Conservation (phyloP, 2,329 filamentous ascomycete genomes). For the Mycosphaerella arachidis region DNA sequence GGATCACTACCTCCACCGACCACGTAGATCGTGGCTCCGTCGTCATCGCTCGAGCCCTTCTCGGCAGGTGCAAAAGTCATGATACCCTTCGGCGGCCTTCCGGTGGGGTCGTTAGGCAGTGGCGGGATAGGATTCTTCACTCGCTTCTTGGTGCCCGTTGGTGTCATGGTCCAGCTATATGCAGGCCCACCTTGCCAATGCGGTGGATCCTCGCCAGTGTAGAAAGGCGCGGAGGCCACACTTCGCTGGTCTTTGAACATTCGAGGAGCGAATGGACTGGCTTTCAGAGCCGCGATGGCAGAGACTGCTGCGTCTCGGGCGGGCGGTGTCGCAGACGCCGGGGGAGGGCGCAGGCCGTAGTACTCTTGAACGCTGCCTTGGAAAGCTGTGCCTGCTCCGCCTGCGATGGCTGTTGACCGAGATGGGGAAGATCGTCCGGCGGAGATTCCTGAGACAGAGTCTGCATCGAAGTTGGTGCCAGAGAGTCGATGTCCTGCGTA, state of each 20-base stretch:
- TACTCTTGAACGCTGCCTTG: conserved; percentile 34
- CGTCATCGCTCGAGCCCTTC: conserved; percentile 20
- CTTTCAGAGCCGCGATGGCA: conserved; percentile 29
- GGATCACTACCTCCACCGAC: conserved; percentile 33
- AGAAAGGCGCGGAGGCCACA: conserved; percentile 74
- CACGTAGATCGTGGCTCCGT: conserved; percentile 28
- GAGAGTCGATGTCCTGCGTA: conserved; percentile 22
- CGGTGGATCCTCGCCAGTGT: conserved; percentile 69
- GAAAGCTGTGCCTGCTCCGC: conserved; percentile 15
- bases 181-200: conserved; percentile 35
- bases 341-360: conserved; percentile 30
- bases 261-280: conserved; percentile 56
- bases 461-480: conserved; percentile 17
- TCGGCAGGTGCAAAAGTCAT: conserved; percentile 63
- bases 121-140: conserved; percentile 38
- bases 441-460: conserved; percentile 24
- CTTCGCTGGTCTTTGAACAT: conserved; percentile 89
- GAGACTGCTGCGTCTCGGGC: conserved; percentile 16
- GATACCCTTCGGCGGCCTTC: conserved; percentile 70
- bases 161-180: conserved; percentile 32
- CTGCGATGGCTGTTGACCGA: conserved; percentile 16
- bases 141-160: conserved; percentile 32
- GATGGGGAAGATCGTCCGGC: conserved; percentile 24
- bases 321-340: conserved; percentile 25
- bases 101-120: conserved; percentile 50